Percentiles rank a stretch among this genome's conserved stretches.
Conservation (phyloP, 192 early-diverging fungal species). For the Borealophlyctis nickersoniae region DNA sequence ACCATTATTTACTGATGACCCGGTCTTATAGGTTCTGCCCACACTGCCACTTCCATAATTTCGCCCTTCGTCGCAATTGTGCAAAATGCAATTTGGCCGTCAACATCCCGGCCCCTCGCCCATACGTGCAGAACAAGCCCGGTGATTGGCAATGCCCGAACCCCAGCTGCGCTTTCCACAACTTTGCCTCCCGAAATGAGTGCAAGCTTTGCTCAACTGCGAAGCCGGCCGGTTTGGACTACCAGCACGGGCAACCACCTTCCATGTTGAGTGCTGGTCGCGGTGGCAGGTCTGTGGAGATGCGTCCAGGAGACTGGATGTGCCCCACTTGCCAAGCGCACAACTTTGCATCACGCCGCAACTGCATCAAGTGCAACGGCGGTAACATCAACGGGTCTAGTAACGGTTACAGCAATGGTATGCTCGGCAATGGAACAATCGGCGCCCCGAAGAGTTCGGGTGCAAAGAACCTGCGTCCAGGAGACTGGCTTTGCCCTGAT, state of each 20-base stretch:
- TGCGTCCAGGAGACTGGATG: conserved; percentile 66
- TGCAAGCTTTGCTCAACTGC: conserved; percentile 57
- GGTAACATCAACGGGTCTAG: too few relatives aligned
- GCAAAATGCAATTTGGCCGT: conserved; percentile 11
- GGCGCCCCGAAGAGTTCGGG: not conserved
- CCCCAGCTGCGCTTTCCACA: conserved; percentile 57
- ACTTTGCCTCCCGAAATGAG: conserved; percentile 61
- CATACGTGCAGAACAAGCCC: conserved; percentile 23
- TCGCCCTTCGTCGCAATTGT: conserved; percentile 49
- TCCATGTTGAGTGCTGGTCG: not conserved
- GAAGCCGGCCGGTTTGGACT: conserved; percentile 21
- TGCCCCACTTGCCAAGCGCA: conserved; percentile 67
- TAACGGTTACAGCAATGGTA: too few relatives aligned
- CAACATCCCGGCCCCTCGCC: not conserved
- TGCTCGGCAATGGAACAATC: not conserved
- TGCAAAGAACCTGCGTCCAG: conserved; percentile 31
- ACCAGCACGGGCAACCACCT: conserved; percentile 2
- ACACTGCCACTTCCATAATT: conserved; percentile 64
- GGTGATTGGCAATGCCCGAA: conserved; percentile 62
- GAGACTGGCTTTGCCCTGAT: conserved; percentile 72
- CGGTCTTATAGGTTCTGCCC: conserved; percentile 45
- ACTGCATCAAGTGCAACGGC: conserved; percentile 68
- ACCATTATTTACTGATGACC: too few relatives aligned
- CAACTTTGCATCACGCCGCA: conserved; percentile 66
- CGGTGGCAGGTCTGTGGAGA: conserved; percentile 20